These are phyloP conservation scores for Tolypocladium pustulatum DNA, from an alignment of 2,329 filamentous ascomycete genomes.

Conservation along the genomic window DNA sequence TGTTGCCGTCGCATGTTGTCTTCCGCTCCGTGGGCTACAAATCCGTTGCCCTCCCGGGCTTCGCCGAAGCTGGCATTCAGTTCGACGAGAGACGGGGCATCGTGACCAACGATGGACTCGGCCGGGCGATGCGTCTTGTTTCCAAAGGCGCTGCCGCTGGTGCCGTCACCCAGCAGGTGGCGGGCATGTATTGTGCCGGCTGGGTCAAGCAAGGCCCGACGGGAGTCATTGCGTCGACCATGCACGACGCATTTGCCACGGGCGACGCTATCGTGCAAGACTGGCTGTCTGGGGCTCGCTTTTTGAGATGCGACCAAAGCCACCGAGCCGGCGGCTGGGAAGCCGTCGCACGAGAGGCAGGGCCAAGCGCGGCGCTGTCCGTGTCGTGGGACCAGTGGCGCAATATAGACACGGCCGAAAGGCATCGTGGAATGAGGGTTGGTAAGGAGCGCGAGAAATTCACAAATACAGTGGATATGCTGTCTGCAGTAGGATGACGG, in stretches of 20 bases:
- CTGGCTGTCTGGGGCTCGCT: conserved; percentile 41
- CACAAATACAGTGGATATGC: conserved; percentile 46
- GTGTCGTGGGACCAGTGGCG: conserved; percentile 80
- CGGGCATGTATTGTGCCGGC: conserved; percentile 82
- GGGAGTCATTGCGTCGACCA: conserved; percentile 90
- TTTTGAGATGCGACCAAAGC: conserved; percentile 19
- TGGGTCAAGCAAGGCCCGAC: conserved; percentile 96
- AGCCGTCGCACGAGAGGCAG: conserved; percentile 52
- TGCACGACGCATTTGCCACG: conserved; percentile 87
- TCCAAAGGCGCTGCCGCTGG: conserved; percentile 13
- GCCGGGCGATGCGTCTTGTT: conserved; percentile 48
- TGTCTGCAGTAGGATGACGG: conserved; percentile 34
- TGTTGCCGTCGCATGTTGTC: conserved; percentile 57
- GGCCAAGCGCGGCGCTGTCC: conserved; percentile 42
- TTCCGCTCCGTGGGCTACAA: conserved; percentile 97
- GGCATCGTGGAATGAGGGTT: conserved; percentile 46
- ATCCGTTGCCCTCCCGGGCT: conserved; percentile 64
- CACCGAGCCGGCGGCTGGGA: conserved; percentile 55
- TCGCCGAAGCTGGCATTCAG: conserved; percentile 60
- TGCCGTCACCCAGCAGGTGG: conserved; percentile 31
- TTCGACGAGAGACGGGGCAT: conserved; percentile 69
- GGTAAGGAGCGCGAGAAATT: conserved; percentile 76
- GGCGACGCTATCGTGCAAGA: conserved; percentile 77
- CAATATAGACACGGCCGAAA: conserved; percentile 73
- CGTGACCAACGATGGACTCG: conserved; percentile 72